These are phyloP conservation scores for Chaetomium tenue DNA, from an alignment of 495 filamentous ascomycete species.

Conservation along the genomic window DNA sequence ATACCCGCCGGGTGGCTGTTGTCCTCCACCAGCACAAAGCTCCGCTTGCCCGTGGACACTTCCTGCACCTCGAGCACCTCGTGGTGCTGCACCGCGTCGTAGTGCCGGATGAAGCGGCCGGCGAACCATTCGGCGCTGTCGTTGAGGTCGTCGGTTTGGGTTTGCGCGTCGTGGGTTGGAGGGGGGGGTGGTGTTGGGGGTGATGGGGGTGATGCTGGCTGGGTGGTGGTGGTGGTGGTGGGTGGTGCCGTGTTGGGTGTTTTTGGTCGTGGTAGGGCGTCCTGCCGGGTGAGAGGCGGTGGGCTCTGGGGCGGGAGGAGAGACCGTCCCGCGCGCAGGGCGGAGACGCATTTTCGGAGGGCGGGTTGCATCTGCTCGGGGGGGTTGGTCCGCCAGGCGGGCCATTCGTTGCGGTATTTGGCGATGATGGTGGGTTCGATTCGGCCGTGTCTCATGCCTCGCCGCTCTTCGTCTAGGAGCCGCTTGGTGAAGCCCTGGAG, in stretches of 20 bases:
- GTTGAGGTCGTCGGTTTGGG: not conserved
- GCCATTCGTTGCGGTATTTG: constrained; percentile 8
- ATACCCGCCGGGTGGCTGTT: no score
- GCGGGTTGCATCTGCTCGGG: not conserved
- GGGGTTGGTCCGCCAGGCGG: constrained; percentile 2
- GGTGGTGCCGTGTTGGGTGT: no score
- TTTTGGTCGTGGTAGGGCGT: no score
- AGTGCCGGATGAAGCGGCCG: no score
- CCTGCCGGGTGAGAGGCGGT: not conserved
- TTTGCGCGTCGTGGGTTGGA: not conserved
- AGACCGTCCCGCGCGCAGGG: not conserved
- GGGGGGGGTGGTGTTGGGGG: not conserved
- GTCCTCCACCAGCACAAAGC: not conserved
- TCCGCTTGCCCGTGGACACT: not conserved
- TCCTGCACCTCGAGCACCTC: not conserved
- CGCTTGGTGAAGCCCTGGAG: constrained; percentile 29
- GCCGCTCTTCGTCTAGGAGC: constrained; percentile 20
- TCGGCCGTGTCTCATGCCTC: not conserved
- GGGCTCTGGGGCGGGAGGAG: not conserved
- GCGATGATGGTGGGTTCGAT: constrained; percentile 12
- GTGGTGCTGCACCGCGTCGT: not conserved
- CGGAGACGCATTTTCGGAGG: constrained; percentile 15
- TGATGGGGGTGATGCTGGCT: no score
- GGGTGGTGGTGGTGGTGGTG: no score
- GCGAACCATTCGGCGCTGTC: not conserved